Conservation (phyloP, 2,329 filamentous ascomycete species). For the Tolypocladium pustulatum region DNA sequence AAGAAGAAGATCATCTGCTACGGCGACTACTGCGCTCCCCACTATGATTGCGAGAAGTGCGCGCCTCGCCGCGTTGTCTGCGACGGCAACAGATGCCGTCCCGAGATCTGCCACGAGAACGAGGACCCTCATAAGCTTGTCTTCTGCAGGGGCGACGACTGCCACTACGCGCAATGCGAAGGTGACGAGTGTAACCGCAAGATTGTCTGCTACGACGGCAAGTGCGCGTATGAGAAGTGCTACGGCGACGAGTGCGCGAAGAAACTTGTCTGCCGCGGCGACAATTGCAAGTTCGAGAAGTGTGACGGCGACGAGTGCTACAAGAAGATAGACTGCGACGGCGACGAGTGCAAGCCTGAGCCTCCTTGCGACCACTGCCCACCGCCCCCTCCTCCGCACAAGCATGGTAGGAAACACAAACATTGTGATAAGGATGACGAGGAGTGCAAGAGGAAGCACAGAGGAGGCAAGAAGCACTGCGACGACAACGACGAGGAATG, state of each 20-base stretch:
- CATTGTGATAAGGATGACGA: background rate
- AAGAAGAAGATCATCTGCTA: constrained; percentile 22
- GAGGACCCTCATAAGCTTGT: constrained; percentile 18
- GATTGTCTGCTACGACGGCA: constrained; percentile 20
- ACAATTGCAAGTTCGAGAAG: constrained; percentile 17
- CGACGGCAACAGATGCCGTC: constrained; percentile 12
- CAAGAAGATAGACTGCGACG: constrained; percentile 16
- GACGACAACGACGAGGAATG: background rate
- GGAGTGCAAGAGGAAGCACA: background rate
- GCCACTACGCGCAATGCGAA: constrained; percentile 15
- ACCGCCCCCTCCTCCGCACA: background rate
- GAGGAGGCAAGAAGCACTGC: background rate
- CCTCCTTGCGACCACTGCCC: constrained; percentile 8
- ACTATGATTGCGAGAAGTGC: constrained; percentile 16
- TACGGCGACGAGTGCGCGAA: constrained; percentile 18
- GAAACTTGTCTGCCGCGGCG: constrained; percentile 21
- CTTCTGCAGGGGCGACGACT: constrained; percentile 16
- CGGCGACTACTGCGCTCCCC: constrained; percentile 20
- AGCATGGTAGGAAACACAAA: background rate
- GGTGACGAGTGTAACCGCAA: constrained; percentile 17
- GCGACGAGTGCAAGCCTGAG: constrained; percentile 13
- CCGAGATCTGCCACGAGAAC: constrained; percentile 8
- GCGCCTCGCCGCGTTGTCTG: constrained; percentile 20
- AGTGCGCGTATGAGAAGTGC: constrained; percentile 18
- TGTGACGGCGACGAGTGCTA: constrained; percentile 20